Evolutionary conservation across 2,329 filamentous ascomycete species (phyloP).

Genomic region (Chalara sp.): DNA sequence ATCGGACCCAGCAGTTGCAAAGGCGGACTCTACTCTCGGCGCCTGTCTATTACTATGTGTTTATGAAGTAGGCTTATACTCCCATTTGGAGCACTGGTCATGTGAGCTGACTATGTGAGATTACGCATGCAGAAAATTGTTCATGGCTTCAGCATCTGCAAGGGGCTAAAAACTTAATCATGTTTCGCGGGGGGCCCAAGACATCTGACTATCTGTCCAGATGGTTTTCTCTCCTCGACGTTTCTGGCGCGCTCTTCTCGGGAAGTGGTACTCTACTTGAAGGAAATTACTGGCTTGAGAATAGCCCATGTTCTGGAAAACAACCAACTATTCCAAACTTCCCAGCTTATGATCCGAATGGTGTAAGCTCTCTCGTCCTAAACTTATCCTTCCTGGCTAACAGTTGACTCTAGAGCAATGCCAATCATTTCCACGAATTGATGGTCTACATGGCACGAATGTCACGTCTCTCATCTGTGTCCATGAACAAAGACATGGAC

Average conservation of each 20-base stretch:
- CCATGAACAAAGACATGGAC: slow-evolving; percentile 17
- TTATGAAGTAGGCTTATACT: slow-evolving; percentile 19
- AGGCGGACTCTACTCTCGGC: slow-evolving; percentile 21
- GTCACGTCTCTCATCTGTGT: slow-evolving; percentile 20
- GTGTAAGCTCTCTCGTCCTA: slow-evolving; percentile 2
- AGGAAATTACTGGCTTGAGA: slow-evolving; percentile 25
- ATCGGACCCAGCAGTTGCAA: slow-evolving; percentile 18
- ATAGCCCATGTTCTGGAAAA: slow-evolving; percentile 4
- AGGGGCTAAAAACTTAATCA: slow-evolving; percentile 24
- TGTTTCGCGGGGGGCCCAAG: slow-evolving; percentile 22
- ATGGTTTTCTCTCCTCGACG: slow-evolving; percentile 25
- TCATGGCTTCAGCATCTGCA: slow-evolving; percentile 24
- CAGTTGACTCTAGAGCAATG: slow-evolving; percentile 8
- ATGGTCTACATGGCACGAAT: slow-evolving; percentile 25
- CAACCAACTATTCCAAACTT: slow-evolving; percentile 9
- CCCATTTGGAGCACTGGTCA: neutral
- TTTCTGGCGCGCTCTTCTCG: slow-evolving; percentile 22
- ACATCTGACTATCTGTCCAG: slow-evolving; percentile 22
- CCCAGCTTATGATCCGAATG: slow-evolving; percentile 24
- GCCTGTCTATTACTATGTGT: slow-evolving; percentile 25
- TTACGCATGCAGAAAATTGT: slow-evolving; percentile 21
- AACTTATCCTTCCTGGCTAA: too few relatives aligned
- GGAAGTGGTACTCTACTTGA: slow-evolving; percentile 21
- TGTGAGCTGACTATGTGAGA: slow-evolving; percentile 13
- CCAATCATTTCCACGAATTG: slow-evolving; percentile 20